Evolutionary conservation across 805 yeast genomes (phyloP), one percentile per base, ranked within the genome.

Genomic region (Blastobotrys peoriensis): DNA sequence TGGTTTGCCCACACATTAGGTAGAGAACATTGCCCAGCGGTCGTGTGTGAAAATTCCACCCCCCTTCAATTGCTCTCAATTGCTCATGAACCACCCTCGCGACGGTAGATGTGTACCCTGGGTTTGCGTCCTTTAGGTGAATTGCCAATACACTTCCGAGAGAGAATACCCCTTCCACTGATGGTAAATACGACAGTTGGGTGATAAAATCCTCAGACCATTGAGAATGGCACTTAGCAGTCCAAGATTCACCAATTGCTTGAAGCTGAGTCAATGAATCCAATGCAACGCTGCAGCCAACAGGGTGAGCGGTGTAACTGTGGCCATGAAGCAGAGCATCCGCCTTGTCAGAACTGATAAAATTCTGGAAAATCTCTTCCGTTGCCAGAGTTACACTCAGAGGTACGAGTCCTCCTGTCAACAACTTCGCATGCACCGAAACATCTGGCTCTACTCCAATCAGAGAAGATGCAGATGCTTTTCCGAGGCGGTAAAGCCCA

Each of bases 321-420:
- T 56, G 60, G 2, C 60, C 60, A 37, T 56, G 60, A 3, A 56
- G 46, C 30, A 56, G 44, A 15, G 59, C 60, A 30, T 56, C 59
- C 13, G 45, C 51, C 28, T 55, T 56, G 27, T 41, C 33, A 18
- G 38, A 45, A 30, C 56, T 50, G 27, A 55, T 30, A 40, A 56
- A 56, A 3, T 55, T 35, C 33, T 53, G 42, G 47, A 52, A 56
- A 16, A 56, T 54, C 8, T 43, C 18, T 35, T 55, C 52, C 15
- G 54, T 50, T 3, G 59, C 54, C 41, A 47, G 36, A 3, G 60
- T 56, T 1, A 46, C 52, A 13, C 58, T 45, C 36, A 56, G 36
- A 17, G 60, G 60, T 6, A 56, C 39, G 10, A 56, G 34, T 4
- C 60, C 60, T 8, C 59, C 60, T 2, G 60, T 56, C 25, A 56